Conservation (phyloP, 345 rosid genomes). For the Rhodamnia argentea region DNA sequence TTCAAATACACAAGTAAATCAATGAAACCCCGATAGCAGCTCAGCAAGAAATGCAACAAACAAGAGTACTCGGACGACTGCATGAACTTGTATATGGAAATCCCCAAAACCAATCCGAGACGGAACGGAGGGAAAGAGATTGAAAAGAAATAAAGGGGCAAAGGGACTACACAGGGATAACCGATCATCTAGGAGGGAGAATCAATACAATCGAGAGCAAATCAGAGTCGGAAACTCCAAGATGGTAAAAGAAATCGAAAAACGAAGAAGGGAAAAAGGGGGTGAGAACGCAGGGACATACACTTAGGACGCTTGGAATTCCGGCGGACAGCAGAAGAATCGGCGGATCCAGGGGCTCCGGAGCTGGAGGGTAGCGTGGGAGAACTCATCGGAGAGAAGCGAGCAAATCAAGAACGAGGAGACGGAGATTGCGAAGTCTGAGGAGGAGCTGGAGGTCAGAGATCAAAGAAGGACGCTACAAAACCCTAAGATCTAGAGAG, state of each 20-base stretch:
- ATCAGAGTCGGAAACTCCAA: not conserved
- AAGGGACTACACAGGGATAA: not conserved
- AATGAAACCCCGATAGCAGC: not conserved
- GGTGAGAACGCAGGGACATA: conserved; percentile 4
- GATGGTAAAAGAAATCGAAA: not conserved
- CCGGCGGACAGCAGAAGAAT: conserved; percentile 60
- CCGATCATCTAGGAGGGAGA: not conserved
- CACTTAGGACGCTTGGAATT: conserved; percentile 96
- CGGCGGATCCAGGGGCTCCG: conserved; percentile 61
- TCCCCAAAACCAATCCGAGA: not conserved
- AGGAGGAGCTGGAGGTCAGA: not conserved
- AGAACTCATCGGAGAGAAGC: conserved; percentile 26
- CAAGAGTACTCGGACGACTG: not conserved
- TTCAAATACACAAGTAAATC: not conserved
- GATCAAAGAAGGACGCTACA: not conserved
- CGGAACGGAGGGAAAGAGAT: not conserved
- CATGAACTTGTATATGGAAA: not conserved
- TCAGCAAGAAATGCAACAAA: not conserved
- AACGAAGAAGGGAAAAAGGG: not conserved
- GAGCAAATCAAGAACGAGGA: not conserved
- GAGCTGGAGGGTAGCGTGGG: conserved; percentile 61
- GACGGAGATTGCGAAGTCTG: not conserved
- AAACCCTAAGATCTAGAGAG: not conserved
- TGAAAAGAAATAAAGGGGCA: not conserved
- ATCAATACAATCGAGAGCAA: not conserved